Evolutionary conservation across 345 rosid genomes (phyloP).

Genomic region (Erucastrum elatum): DNA sequence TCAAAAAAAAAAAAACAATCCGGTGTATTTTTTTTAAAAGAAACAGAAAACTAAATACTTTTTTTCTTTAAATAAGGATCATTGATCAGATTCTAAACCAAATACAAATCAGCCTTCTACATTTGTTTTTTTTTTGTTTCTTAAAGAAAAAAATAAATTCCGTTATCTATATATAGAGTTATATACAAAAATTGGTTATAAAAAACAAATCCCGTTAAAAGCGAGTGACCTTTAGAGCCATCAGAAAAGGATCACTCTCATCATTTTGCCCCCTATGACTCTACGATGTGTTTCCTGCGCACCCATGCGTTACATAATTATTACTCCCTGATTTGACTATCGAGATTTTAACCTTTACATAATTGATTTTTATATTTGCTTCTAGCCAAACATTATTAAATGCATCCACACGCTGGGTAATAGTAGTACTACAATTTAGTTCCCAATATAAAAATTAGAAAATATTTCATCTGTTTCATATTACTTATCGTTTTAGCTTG

Average conservation of each 20-base stretch:
- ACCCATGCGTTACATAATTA: constrained; percentile 41
- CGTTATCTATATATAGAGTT: too few species aligned
- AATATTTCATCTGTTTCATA: too few species aligned
- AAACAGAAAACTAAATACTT: background rate
- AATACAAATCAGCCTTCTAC: background rate
- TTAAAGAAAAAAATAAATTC: background rate
- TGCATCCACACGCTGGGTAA: constrained; percentile 12
- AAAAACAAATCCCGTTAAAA: background rate
- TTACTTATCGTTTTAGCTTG: too few species aligned
- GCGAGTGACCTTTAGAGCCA: constrained; percentile 34
- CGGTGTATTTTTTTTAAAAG: too few species aligned
- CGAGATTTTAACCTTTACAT: background rate
- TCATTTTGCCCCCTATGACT: constrained; percentile 35
- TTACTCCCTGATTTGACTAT: constrained; percentile 38
- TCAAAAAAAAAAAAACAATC: too few species aligned
- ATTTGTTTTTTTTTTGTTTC: background rate
- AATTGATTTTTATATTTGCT: too few species aligned
- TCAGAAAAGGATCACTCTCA: constrained; percentile 32
- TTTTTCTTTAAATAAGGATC: background rate
- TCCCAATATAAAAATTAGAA: background rate
- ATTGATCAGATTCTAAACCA: background rate
- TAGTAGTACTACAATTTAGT: too few species aligned
- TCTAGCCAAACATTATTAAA: constrained; percentile 11
- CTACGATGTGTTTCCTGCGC: constrained; percentile 28
- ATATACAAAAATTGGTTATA: too few species aligned